phyloP scores from a whole-genome alignment of 345 rosid species.

The Durio zibethinus region DNA sequence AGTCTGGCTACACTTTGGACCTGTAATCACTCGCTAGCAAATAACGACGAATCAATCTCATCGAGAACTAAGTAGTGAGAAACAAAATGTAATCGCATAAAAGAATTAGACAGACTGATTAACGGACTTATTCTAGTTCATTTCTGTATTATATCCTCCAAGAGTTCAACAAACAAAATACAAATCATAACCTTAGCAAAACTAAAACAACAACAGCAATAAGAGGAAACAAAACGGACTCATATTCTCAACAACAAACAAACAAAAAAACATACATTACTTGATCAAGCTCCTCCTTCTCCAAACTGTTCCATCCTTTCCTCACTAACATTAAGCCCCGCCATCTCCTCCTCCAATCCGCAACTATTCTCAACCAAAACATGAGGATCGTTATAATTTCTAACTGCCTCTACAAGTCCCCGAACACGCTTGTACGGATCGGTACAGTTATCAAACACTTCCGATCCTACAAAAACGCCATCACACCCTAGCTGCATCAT shows the following conservation, averaged over 20 bases:
- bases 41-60: neutral
- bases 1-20: neutral
- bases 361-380: constrained; percentile 50
- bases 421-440: constrained; percentile 49
- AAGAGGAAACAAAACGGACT: neutral
- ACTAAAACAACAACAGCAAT: neutral
- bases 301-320: constrained; percentile 43
- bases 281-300: constrained; percentile 16
- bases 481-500: constrained; percentile 74
- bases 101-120: neutral
- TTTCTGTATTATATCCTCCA: neutral
- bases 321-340: constrained; percentile 31
- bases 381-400: constrained; percentile 57
- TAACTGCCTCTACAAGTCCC: constrained; percentile 56
- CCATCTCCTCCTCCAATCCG: constrained; percentile 37
- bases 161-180: neutral
- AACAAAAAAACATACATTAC: constrained; percentile 1
- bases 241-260: neutral
- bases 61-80: neutral
- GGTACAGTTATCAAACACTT: constrained; percentile 36
- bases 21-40: neutral
- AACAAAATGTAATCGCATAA: neutral
- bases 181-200: neutral
- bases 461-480: constrained; percentile 52
- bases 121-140: constrained; percentile 1